Base-by-base conservation (phyloP, 129 eudicot genomes). In the Rutidosis leptorrhynchoides region DNA sequence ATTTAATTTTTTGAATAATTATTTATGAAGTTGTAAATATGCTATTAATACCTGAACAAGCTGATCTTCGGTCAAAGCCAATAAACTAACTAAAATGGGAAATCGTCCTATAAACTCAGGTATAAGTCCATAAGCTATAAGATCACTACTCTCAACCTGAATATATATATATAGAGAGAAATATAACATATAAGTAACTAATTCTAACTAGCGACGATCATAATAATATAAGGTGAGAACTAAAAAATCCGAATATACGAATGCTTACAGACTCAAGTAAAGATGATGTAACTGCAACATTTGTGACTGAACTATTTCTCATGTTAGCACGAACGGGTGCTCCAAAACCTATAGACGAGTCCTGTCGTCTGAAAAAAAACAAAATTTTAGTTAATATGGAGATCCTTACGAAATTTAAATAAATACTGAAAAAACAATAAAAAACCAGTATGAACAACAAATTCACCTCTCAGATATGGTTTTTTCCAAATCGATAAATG, bases 271-370 rank as follows among this genome's bases (percentile, higher is more conserved):
- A 69, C 80, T 88, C 87, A 23, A 92, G 79, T 42, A 92, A 74
- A 67, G 95, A 78, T 52, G 96, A 88, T 33, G 98, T 92, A 20
- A 88, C 82, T 27, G 83, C 83, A 68, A 91, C 79, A 76, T 78
- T 74, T 68, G 84, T 79, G 60, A 74, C 62, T 78, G 87, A 78
- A 68, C 87, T 80, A 27, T 85, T 80, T 80, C 96, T 83, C 96
- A 92, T 85, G 84, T 82, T 88, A 75, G 96, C 95, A 73, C 96
- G 96, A 74, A 92, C 95, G 33, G 98, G 98, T 55, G 98, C 98
- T 53, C 98, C 96, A 60, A 92, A 92, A 83, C 96, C 96, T 69
- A 88, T 92, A 28, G 98, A 92, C 21, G 96, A 92, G 81, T 88
- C 96, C 78, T 88, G 98, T 61, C 95, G 88, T 64, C 98, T 92